Base-by-base conservation (phyloP, 768 basidiomycete genomes). In the Sarcomyxa edulis region DNA sequence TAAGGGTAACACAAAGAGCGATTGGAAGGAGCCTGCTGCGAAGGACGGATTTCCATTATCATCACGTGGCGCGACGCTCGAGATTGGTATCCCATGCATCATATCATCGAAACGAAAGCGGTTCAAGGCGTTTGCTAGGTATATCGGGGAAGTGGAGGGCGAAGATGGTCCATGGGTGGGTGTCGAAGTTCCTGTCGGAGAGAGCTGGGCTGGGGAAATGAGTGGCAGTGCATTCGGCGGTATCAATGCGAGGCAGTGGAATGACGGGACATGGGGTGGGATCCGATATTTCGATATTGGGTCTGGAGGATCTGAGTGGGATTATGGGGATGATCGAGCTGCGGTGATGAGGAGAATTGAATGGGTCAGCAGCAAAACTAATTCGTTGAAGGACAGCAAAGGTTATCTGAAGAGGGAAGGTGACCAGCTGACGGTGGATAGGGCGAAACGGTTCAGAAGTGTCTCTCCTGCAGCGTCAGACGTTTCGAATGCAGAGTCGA, bases 61-160 rank as follows among this genome's bases (percentile, higher is more conserved):
- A 5, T 75, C 78, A 8, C 65, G 65, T 14, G 89, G 90, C 1
- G 78, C 81, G 3, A 85, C 80, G 8, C 74, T 94, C 24, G 83
- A 87, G 24, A 79, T 92, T 19, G 90, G 90, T 7, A 93, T 93
- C 23, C 88, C 91, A 0, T 93, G 91, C 62, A 90, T 93, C 55
- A 84, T 93, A 46, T 76, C 86, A 3, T 84, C 81, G 28, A 85
- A 87, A 54, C 74, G 84, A 25, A 81, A 83, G 45, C 75, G 88
- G 7, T 90, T 93, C 71, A 81, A 84, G 35, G 91, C 91, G 1
- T 84, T 79, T 51, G 91, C 89, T 15, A 67, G 90, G 4, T 93
- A 94, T 54, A 90, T 94, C 36, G 91, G 86, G 5, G 87, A 90
- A 53, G 80, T 94, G 2, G 71, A 76, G 34, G 91, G 90, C 25